Evolutionary conservation across 257 asterid species (phyloP), one percentile per base, ranked within the genome.

Genomic region (Lycium barbarum): DNA sequence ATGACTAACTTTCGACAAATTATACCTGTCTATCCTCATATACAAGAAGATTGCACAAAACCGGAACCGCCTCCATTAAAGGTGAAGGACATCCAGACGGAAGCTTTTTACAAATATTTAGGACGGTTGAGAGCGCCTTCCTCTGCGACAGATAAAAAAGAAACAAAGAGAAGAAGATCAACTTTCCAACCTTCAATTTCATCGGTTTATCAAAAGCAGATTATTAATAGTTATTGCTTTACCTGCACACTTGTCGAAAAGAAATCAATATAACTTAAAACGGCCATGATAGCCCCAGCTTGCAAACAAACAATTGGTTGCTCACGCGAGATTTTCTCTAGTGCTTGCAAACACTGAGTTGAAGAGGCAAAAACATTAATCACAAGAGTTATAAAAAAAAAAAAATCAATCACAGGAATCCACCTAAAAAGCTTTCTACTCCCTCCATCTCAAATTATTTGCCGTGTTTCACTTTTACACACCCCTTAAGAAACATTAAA

Each of bases 191-290:
- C 61, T 62, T 65, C 76, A 85, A 55, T 33, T 18, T 78, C 65
- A 78, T 53, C 45, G 53, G 26, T 68, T 47, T 43, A 59, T 74
- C 62, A 40, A 36, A 67, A 35, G 63, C 80, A 58, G 67, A 66
- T 54, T 53, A 43, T 18, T 36, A 86, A 55, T 62, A 58, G 49
- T 73, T 67, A 3, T 13, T 51, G 47, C 22, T 78, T 76, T 91
- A 97, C 99, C 98, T 97, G 99, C 84, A 94, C 90, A 80, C 95
- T 94, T 3, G 99, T 95, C 18, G 99, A 91, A 88, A 95, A 94
- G 93, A 94, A 95, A 89, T 97, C 99, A 53, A 97, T 94, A 87
- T 91, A 95, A 87, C 87, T 90, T 89, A 97, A 78, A 87, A 88
- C 94, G 84, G 99, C 98, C 97, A 92, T 93, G 85, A 97, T 92